Evolutionary conservation across 2,329 filamentous ascomycete genomes (phyloP).

Genomic region (Exophiala spinifera): DNA sequence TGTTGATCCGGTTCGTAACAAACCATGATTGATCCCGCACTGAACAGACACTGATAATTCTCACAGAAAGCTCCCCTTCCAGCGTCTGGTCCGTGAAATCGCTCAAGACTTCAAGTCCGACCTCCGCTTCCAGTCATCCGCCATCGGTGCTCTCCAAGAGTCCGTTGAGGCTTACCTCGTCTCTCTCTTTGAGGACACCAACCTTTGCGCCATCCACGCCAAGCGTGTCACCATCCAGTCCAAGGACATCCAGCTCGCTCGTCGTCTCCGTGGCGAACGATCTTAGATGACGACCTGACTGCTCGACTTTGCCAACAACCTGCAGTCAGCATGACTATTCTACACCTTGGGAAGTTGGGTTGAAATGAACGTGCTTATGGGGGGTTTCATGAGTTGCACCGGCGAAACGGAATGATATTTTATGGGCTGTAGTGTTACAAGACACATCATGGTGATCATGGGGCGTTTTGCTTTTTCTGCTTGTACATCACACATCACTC

Average conservation of each 20-base stretch:
- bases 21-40: slow-evolving; percentile 57
- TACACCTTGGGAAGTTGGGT: slow-evolving; percentile 15
- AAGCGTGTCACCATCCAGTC: slow-evolving; percentile 95
- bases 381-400: slow-evolving; percentile 25
- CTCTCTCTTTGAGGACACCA: slow-evolving; percentile 97
- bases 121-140: slow-evolving; percentile 95
- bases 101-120: slow-evolving; percentile 94
- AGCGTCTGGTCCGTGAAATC: slow-evolving; percentile 95
- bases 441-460: slow-evolving; percentile 23
- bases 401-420: slow-evolving; percentile 27
- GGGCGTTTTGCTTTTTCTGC: slow-evolving; percentile 24
- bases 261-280: slow-evolving; percentile 90
- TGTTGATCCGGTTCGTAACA: slow-evolving; percentile 66
- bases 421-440: slow-evolving; percentile 23
- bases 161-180: slow-evolving; percentile 98
- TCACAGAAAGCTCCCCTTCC: slow-evolving; percentile 95
- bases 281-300: slow-evolving; percentile 55
- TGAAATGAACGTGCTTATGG: slow-evolving; percentile 19
- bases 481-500: slow-evolving; percentile 25
- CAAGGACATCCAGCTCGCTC: slow-evolving; percentile 96
- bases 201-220: slow-evolving; percentile 97
- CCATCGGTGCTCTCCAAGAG: slow-evolving; percentile 96
- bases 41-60: slow-evolving; percentile 90
- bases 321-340: slow-evolving; percentile 3
- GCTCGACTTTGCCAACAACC: slow-evolving; percentile 9